Conservation (phyloP, 352 stramenopile species). For the Peronospora farinosa region DNA sequence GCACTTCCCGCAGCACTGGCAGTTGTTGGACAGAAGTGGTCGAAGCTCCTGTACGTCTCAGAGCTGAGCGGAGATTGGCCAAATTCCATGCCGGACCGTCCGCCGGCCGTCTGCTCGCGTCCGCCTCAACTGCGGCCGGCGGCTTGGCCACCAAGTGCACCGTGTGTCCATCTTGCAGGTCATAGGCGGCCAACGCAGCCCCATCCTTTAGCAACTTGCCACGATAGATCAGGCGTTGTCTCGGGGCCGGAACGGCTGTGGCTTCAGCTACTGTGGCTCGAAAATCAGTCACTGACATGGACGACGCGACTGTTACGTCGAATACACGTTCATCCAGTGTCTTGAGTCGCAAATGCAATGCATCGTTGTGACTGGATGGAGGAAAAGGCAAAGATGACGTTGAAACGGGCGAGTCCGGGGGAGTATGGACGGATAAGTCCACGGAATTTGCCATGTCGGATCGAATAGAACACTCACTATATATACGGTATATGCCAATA, state of each 20-base stretch:
- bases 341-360: constrained; percentile 59
- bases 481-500: background rate
- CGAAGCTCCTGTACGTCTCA: constrained; percentile 14
- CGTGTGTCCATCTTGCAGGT: constrained; percentile 89
- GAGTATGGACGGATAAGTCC: background rate
- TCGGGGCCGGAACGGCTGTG: constrained; percentile 48
- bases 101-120: background rate
- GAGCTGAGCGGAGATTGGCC: constrained; percentile 45
- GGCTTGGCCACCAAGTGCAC: constrained; percentile 86
- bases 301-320: constrained; percentile 37
- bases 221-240: constrained; percentile 90
- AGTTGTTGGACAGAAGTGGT: constrained; percentile 12
- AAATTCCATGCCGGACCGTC: constrained; percentile 55
- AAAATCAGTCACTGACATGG: constrained; percentile 57
- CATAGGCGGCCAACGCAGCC: constrained; percentile 59
- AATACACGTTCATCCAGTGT: constrained; percentile 76
- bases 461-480: too few species aligned
- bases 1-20: constrained; percentile 35
- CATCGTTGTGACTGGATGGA: background rate
- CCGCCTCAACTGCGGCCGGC: background rate
- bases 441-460: too few species aligned
- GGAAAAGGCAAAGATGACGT: background rate
- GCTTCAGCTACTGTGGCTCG: constrained; percentile 45
- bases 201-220: constrained; percentile 86
- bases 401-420: background rate